These are phyloP conservation scores for Tausonia pullulans DNA, from an alignment of 1,284 basidiomycete species.

Conservation along the genomic window DNA sequence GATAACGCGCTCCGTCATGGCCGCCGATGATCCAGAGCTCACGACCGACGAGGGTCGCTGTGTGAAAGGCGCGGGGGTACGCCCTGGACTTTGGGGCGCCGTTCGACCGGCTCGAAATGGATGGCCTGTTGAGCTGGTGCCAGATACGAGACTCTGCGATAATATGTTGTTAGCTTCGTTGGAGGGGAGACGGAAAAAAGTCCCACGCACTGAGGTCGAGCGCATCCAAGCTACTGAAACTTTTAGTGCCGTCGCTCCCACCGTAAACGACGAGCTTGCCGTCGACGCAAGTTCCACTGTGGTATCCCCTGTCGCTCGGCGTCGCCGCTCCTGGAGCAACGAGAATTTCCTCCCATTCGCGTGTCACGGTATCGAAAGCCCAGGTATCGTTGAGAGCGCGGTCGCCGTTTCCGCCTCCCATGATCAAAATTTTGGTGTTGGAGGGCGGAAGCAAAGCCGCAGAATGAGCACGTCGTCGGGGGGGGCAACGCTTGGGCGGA, in stretches of 20 bases:
- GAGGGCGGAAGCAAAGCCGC: constrained; percentile 43
- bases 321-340: constrained; percentile 23
- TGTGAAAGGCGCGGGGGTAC: constrained; percentile 70
- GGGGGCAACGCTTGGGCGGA: constrained; percentile 39
- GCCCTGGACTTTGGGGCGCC: constrained; percentile 34
- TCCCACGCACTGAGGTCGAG: constrained; percentile 58
- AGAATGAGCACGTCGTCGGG: constrained; percentile 71
- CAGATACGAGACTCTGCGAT: constrained; percentile 2
- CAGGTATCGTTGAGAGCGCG: constrained; percentile 82
- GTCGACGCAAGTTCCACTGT: constrained; percentile 75
- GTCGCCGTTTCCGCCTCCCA: constrained; percentile 84
- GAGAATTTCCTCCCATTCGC: constrained; percentile 48
- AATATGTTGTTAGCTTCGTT: neutral
- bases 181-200: neutral
- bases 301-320: constrained; percentile 50
- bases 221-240: constrained; percentile 76
- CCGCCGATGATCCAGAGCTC: constrained; percentile 83
- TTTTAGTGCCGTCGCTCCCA: constrained; percentile 43
- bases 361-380: constrained; percentile 59
- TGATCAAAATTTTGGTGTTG: constrained; percentile 66
- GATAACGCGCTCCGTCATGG: constrained; percentile 69
- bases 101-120: neutral
- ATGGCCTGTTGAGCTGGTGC: neutral
- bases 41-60: constrained; percentile 81
- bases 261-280: constrained; percentile 46